These are phyloP conservation scores for Purpureocillium takamizusanense DNA, from an alignment of 2,329 filamentous ascomycete genomes.

Conservation along the genomic window DNA sequence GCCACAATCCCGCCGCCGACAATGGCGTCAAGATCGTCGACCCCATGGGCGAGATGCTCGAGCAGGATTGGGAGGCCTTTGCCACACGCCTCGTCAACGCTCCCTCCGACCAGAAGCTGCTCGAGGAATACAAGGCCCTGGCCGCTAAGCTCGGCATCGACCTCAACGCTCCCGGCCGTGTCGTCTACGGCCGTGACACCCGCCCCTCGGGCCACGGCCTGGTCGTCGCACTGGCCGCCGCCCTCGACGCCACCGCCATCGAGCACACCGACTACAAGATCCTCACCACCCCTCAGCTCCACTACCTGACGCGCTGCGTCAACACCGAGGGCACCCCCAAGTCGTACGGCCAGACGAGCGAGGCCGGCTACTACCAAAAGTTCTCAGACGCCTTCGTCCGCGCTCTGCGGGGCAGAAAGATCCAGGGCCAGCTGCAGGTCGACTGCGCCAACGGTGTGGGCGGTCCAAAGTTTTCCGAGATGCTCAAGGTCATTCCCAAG, in stretches of 20 bases:
- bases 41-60: constrained; percentile 95
- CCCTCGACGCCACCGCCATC: constrained; percentile 65
- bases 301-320: constrained; percentile 89
- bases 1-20: constrained; percentile 82
- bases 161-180: constrained; percentile 59
- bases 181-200: constrained; percentile 88
- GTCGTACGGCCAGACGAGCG: constrained; percentile 80
- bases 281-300: constrained; percentile 92
- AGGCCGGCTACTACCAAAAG: constrained; percentile 93
- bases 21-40: constrained; percentile 96
- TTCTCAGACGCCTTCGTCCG: constrained; percentile 74
- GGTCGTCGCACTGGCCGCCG: constrained; percentile 68
- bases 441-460: constrained; percentile 97
- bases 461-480: constrained; percentile 77
- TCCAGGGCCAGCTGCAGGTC: constrained; percentile 67
- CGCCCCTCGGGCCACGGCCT: constrained; percentile 83
- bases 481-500: constrained; percentile 72
- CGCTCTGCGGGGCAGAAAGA: constrained; percentile 68
- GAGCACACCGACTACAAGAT: constrained; percentile 80
- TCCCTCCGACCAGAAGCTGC: constrained; percentile 62
- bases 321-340: constrained; percentile 86
- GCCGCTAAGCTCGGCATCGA: constrained; percentile 70
- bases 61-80: constrained; percentile 87
- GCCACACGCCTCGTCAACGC: constrained; percentile 88
- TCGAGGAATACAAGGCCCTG: constrained; percentile 67